phyloP scores from a whole-genome alignment of 129 eudicot species.

The Flaveria linearis region DNA sequence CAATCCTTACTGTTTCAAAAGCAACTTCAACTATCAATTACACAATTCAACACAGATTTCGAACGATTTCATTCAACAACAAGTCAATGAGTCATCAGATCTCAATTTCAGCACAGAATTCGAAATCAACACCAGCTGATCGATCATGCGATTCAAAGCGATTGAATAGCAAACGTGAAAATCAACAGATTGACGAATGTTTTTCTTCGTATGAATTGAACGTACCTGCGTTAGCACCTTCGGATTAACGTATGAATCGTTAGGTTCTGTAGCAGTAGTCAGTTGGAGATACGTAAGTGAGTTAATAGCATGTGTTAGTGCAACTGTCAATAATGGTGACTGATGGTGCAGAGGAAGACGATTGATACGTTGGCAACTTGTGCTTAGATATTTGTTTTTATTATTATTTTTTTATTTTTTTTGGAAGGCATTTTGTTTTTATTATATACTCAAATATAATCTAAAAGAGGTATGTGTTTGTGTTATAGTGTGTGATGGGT shows the following conservation, averaged over 20 bases:
- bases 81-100: not conserved
- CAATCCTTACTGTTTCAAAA: slow-evolving; percentile 6
- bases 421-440: too few relatives aligned
- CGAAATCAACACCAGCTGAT: slow-evolving; percentile 17
- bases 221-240: slow-evolving; percentile 13
- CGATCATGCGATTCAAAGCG: not conserved
- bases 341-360: not conserved
- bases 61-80: slow-evolving; percentile 2
- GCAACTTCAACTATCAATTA: not conserved
- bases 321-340: slow-evolving; percentile 24
- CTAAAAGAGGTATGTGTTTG: not conserved
- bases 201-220: not conserved
- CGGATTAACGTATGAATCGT: slow-evolving; percentile 10
- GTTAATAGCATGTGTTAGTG: slow-evolving; percentile 21
- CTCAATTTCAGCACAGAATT: not conserved
- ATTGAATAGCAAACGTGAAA: not conserved
- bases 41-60: slow-evolving; percentile 13
- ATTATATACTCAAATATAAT: too few relatives aligned
- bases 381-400: not conserved
- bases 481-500: too few relatives aligned
- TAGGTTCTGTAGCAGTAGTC: not conserved
- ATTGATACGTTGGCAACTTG: not conserved
- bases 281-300: not conserved
- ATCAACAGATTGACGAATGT: not conserved
- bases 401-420: too few relatives aligned